These are phyloP conservation scores for Volvox reticuliferus DNA, from an alignment of 139 green algal species.

Conservation along the genomic window DNA sequence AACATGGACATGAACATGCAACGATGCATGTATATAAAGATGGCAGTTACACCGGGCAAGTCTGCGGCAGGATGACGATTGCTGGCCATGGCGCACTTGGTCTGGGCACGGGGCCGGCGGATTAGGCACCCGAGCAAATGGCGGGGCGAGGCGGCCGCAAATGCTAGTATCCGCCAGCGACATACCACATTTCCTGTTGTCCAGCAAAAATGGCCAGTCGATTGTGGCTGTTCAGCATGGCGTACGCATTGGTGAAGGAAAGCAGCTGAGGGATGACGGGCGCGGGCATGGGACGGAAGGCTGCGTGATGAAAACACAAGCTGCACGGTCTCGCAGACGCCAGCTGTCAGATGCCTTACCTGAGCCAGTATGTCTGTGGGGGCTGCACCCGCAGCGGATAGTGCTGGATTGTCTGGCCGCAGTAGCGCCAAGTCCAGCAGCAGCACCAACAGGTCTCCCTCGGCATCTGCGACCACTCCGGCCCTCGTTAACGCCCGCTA, in stretches of 20 bases:
- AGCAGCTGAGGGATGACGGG: constrained; percentile 41
- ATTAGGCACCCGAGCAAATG: too few relatives aligned
- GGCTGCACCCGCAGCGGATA: neutral
- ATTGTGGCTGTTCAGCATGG: constrained; percentile 54
- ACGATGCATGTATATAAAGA: too few relatives aligned
- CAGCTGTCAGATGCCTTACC: constrained; percentile 1
- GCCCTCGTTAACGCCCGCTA: neutral
- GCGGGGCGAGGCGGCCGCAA: too few relatives aligned
- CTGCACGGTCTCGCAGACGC: too few relatives aligned
- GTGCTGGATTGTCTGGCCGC: neutral
- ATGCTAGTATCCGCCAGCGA: neutral
- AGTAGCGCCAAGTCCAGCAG: constrained; percentile 46
- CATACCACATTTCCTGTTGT: constrained; percentile 43
- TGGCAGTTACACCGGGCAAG: too few relatives aligned
- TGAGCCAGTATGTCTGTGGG: constrained; percentile 34
- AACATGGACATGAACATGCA: too few relatives aligned
- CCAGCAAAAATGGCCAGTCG: constrained; percentile 53
- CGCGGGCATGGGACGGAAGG: neutral
- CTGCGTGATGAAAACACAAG: too few relatives aligned
- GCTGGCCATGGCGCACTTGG: too few relatives aligned
- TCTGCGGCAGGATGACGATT: too few relatives aligned
- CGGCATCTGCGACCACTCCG: neutral
- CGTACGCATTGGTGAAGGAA: constrained; percentile 53
- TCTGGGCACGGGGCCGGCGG: too few relatives aligned
- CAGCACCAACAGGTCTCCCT: constrained; percentile 48